Percentiles rank a stretch among this genome's conserved stretches.
phyloP scores from a whole-genome alignment of 768 basidiomycete species.

The Suillus placidus region DNA sequence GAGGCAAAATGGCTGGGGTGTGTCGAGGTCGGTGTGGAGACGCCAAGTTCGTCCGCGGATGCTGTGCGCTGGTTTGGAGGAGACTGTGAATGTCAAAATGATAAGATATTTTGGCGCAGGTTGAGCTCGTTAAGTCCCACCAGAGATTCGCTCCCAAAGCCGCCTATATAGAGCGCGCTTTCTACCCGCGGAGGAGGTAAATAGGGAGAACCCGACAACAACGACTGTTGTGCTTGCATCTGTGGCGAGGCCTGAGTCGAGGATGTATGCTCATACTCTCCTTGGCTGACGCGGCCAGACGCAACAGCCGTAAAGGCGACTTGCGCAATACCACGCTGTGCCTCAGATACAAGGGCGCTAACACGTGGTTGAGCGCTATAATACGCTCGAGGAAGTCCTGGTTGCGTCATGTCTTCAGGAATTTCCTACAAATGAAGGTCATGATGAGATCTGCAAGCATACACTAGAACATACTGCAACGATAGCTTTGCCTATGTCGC shows the following conservation, averaged over 20 bases:
- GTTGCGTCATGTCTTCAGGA: constrained; percentile 76
- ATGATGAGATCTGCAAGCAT: constrained; percentile 3
- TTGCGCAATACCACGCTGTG: constrained; percentile 55
- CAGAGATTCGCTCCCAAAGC: constrained; percentile 11
- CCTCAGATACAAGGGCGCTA: constrained; percentile 63
- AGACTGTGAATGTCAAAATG: constrained; percentile 17
- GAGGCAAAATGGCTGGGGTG: constrained; percentile 57
- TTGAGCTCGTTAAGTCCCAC: constrained; percentile 8
- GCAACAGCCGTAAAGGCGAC: constrained; percentile 51
- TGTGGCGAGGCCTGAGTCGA: constrained; percentile 10
- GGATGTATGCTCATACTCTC: constrained; percentile 15
- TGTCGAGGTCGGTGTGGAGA: constrained; percentile 9
- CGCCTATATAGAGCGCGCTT: constrained; percentile 31
- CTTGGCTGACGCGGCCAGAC: constrained; percentile 17
- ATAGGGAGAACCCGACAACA: constrained; percentile 16
- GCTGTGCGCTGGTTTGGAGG: constrained; percentile 24
- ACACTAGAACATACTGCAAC: constrained; percentile 37
- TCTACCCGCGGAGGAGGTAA: constrained; percentile 38
- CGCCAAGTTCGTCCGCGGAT: constrained; percentile 31
- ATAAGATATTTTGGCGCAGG: constrained; percentile 22
- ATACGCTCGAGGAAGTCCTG: constrained; percentile 72
- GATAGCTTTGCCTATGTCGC: constrained; percentile 51
- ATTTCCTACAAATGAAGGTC: constrained; percentile 57
- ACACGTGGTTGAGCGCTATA: constrained; percentile 72
- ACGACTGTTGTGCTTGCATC: constrained; percentile 8